phyloP scores from a whole-genome alignment of 805 yeast species.

The Alloascoidea hylecoeti region DNA sequence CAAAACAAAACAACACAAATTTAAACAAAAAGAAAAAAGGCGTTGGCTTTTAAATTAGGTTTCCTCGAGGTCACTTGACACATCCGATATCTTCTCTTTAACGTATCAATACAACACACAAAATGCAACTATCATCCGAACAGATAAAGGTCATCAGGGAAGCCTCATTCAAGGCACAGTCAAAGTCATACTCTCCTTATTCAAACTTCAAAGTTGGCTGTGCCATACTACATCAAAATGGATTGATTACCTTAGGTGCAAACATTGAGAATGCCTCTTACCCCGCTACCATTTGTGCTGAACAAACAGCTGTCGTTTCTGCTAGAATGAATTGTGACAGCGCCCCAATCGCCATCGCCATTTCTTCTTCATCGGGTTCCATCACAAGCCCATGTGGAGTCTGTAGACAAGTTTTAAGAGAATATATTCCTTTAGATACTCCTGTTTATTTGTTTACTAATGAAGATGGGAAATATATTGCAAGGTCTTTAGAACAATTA shows the following conservation, averaged over 20 bases:
- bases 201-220: slow-evolving; percentile 82
- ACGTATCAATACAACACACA: too few species aligned
- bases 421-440: slow-evolving; percentile 41
- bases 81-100: too few species aligned
- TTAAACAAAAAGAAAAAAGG: too few species aligned
- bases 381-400: slow-evolving; percentile 87
- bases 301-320: slow-evolving; percentile 27
- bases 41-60: too few species aligned
- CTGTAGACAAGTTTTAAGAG: slow-evolving; percentile 82
- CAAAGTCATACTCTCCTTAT: slow-evolving; percentile 53
- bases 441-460: slow-evolving; percentile 59
- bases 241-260: slow-evolving; percentile 51
- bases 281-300: slow-evolving; percentile 18
- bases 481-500: slow-evolving; percentile 42
- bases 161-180: slow-evolving; percentile 30
- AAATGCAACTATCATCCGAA: too few species aligned
- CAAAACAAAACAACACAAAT: too few species aligned
- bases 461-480: slow-evolving; percentile 30
- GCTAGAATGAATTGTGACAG: too few species aligned
- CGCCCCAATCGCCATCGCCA: slow-evolving; percentile 55
- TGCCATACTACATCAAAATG: slow-evolving; percentile 38
- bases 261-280: slow-evolving; percentile 91
- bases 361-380: slow-evolving; percentile 41
- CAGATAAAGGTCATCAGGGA: too few species aligned
- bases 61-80: too few species aligned